A percentile compares a stretch with the other conserved stretches of the same genome.
Conservation (phyloP, 495 filamentous ascomycete species). For the Penicilliopsis zonata region DNA sequence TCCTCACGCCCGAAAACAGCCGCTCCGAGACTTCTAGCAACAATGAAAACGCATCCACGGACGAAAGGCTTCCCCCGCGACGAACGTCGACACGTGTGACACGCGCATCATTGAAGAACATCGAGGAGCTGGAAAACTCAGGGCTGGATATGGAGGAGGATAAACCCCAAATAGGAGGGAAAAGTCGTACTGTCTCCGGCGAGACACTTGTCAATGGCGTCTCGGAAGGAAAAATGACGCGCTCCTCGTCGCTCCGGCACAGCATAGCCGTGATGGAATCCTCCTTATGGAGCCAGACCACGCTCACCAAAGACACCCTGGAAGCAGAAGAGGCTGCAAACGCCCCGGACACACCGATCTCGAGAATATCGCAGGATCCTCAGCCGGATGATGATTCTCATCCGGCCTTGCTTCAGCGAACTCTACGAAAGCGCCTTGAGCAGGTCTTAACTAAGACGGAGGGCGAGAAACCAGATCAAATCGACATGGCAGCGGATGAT, state of each 20-base stretch:
- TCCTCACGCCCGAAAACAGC: constrained; percentile 35
- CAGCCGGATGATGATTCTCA: constrained; percentile 21
- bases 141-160: constrained; percentile 4
- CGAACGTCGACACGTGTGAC: constrained; percentile 30
- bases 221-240: constrained; percentile 19
- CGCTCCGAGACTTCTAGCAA: constrained; percentile 40
- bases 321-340: constrained; percentile 24
- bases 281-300: constrained; percentile 22
- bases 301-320: constrained; percentile 16
- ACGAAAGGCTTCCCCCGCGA: constrained; percentile 26
- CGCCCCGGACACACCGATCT: constrained; percentile 28
- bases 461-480: constrained; percentile 22
- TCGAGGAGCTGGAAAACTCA: constrained; percentile 13
- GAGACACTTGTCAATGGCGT: constrained; percentile 25
- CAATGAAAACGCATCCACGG: constrained; percentile 30
- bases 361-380: constrained; percentile 29
- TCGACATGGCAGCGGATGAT: constrained; percentile 6
- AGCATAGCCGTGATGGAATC: constrained; percentile 36
- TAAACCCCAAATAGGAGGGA: constrained; percentile 5
- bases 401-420: constrained; percentile 27
- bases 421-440: constrained; percentile 37
- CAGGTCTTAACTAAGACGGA: constrained; percentile 31
- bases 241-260: constrained; percentile 24
- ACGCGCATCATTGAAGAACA: constrained; percentile 27
- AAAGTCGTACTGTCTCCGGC: constrained; percentile 25